These are phyloP conservation scores for Hypoxylon lienhwacheense DNA, from an alignment of 495 filamentous ascomycete species.

Conservation along the genomic window DNA sequence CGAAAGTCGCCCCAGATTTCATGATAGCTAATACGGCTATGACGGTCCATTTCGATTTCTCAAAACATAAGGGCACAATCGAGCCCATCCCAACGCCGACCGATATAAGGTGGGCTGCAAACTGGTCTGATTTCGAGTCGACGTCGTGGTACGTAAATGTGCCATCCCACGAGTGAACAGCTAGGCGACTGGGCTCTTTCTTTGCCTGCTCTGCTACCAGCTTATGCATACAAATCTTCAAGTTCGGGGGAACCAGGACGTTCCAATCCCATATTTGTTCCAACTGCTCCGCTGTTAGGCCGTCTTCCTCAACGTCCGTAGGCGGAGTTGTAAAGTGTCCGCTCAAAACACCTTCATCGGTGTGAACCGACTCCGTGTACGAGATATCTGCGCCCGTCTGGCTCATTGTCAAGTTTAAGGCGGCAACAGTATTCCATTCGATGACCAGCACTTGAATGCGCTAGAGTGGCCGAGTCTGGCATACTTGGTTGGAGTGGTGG, in stretches of 20 bases:
- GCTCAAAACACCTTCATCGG: constrained; percentile 31
- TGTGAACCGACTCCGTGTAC: constrained; percentile 20
- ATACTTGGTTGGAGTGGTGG: constrained; percentile 3
- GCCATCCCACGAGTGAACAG: constrained; percentile 61
- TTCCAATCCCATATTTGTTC: constrained; percentile 49
- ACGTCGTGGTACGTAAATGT: constrained; percentile 59
- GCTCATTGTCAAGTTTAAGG: constrained; percentile 14
- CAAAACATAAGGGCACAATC: constrained; percentile 56
- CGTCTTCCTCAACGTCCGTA: constrained; percentile 36
- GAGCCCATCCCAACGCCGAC: constrained; percentile 51
- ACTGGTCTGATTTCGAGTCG: constrained; percentile 48
- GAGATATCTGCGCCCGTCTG: constrained; percentile 17
- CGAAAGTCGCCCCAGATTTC: constrained; percentile 53
- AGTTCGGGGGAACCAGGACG: constrained; percentile 40
- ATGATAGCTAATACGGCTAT: constrained; percentile 57
- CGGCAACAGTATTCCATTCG: background rate
- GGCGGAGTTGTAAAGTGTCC: constrained; percentile 36
- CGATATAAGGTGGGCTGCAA: constrained; percentile 50
- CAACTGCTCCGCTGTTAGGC: constrained; percentile 33
- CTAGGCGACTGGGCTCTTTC: constrained; percentile 33
- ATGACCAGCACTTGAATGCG: constrained; percentile 4
- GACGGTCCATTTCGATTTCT: constrained; percentile 58
- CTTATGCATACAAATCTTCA: constrained; percentile 46
- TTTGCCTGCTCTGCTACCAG: constrained; percentile 40
- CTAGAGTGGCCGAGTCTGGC: constrained; percentile 4